Base-by-base conservation (phyloP, 805 yeast species). In the Wickerhamiella domercqiae region DNA sequence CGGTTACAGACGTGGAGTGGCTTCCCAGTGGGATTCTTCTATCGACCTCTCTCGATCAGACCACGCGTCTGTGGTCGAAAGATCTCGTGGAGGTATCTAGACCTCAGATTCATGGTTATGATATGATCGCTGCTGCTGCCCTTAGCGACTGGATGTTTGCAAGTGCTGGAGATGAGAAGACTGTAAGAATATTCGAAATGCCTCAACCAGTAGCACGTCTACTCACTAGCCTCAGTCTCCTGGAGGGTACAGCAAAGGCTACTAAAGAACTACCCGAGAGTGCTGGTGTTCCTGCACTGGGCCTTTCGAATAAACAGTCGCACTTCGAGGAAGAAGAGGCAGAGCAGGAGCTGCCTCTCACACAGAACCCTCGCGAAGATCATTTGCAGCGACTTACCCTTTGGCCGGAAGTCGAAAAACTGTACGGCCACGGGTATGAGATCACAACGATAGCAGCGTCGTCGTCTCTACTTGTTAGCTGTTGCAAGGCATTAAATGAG, bases 21-120 rank as follows among this genome's bases (percentile, higher is more conserved):
- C 38, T 79, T 1, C 56, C 60, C 2, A 63, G 63, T 40, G 67
- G 70, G 4, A 78, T 77, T 50, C 56, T 84, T 21, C 58, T 79
- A 39, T 63, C 82, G 0, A 83, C 95, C 0, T 84, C 96, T 0
- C 59, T 80, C 31, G 99, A 90, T 54, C 97, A 90, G 59, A 90
- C 99, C 0, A 82, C 97, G 0, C 67, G 98, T 49, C 54, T 90
- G 18, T 78, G 68, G 57, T 32, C 2, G 41, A 46, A 5, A 63
- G 75, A 1, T 84, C 39, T 95, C 93, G 78, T 77, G 53, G 99
- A 90, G 56, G 77, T 90, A 56, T 82, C 95, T 1, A 70, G 99
- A 48, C 97, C 98, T 0, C 99, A 90, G 57, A 90, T 90, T 45
- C 99, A 90, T 56, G 99, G 99, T 6, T 90, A 83, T 54, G 97